Base-by-base conservation (phyloP, 192 early-diverging fungal genomes). In the Coemansia sp. region DNA sequence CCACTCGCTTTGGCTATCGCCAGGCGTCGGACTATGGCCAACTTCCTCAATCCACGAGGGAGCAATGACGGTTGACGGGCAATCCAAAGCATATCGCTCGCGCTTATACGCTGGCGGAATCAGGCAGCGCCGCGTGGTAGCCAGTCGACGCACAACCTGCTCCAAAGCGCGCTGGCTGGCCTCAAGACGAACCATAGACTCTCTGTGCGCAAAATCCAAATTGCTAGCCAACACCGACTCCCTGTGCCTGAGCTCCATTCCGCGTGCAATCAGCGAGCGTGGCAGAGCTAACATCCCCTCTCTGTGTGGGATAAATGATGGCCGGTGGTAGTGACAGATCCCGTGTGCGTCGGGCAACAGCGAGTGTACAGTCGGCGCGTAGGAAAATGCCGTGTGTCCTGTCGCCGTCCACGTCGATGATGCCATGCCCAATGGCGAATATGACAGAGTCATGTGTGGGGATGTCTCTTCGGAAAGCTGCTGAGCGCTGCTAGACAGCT, bases 251-350 rank as follows among this genome's bases (percentile, higher is more conserved):
- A 58, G 15, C 27, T 58, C 55, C 29, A 58, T 4, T 5, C 29
- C 15, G 45, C 44, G 17, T n/a, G 44, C 17, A 62, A 51, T n/a
- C 38, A 51, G 19, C 57, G 67, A n/a, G 41, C 55, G 55, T 14
- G 55, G 29, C 29, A 58, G 0, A 12, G 9, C 55, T 17, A 8
- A 37, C 27, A 61, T 39, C 59, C 37, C 37, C 2, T 25, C 59
- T 7, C 17, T 5, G 19, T 15, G 12, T 15, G 55, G 29, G 32
- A 32, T 12, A 10, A 64, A 17, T 7, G n/a, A 17, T 12, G 79
- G 74, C 21, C 74, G 70, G 36, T 81, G 78, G 53, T 76, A 81
- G 62, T 81, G 78, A 55, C 57, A 70, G 46, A 76, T 73, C 1
- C 74, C 74, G 8, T 64, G 60, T 6, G 65, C 19, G 17, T 79